phyloP scores from a whole-genome alignment of 371 early-diverging fungal genomes.

The Rhizopus delemar region DNA sequence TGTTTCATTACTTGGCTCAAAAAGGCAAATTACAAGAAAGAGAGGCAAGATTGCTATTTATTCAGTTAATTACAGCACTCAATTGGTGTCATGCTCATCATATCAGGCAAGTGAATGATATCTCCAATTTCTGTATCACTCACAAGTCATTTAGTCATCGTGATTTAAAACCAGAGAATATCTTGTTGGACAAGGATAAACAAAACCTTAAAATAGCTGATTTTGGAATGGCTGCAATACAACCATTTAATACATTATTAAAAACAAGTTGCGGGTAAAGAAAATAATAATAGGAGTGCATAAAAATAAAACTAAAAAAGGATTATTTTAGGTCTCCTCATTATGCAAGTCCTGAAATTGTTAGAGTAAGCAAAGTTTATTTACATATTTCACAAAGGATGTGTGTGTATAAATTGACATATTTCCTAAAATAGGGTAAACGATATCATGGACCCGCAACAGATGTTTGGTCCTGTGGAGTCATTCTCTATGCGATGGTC shows the following conservation, averaged over 20 bases:
- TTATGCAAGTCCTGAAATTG: constrained; percentile 45
- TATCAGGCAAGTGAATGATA: constrained; percentile 58
- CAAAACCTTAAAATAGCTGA: constrained; percentile 80
- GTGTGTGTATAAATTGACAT: constrained; percentile 52
- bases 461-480: constrained; percentile 93
- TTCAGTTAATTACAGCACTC: constrained; percentile 89
- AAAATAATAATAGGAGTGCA: constrained; percentile 17
- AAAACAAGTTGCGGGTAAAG: constrained; percentile 77
- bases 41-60: constrained; percentile 87
- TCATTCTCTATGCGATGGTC: constrained; percentile 87
- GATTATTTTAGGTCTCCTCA: constrained; percentile 30
- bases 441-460: constrained; percentile 81
- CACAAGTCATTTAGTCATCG: constrained; percentile 43
- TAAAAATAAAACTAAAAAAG: neutral
- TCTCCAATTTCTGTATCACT: neutral
- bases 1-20: constrained; percentile 89
- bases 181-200: constrained; percentile 65
- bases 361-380: constrained; percentile 23
- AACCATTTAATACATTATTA: constrained; percentile 60
- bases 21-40: constrained; percentile 80
- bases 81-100: constrained; percentile 91
- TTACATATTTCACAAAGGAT: neutral
- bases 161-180: constrained; percentile 74
- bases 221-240: constrained; percentile 83
- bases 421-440: constrained; percentile 66